A percentile compares a stretch with the other conserved stretches of the same genome.
Evolutionary conservation across 805 yeast genomes (phyloP).

Genomic region (Candida berthetii): DNA sequence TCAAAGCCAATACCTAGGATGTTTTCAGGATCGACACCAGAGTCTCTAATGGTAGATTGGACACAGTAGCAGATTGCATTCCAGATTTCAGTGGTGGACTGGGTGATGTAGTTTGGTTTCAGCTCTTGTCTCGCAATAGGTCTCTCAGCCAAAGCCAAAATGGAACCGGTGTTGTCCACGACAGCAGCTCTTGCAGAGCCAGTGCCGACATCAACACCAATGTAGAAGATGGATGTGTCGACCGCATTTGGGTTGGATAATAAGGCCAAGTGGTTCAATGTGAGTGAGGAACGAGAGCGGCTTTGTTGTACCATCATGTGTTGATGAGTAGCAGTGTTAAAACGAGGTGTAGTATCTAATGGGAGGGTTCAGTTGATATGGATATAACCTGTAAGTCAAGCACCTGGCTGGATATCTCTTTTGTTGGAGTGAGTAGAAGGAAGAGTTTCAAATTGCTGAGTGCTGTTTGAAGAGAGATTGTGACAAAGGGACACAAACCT

Average conservation of each 20-base stretch:
- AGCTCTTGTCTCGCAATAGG: constrained; percentile 74
- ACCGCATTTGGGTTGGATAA: constrained; percentile 19
- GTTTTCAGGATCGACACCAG: constrained; percentile 59
- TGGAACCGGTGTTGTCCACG: constrained; percentile 77
- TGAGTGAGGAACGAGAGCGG: constrained; percentile 21
- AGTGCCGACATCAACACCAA: constrained; percentile 95
- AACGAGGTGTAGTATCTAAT: no score
- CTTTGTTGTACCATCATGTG: constrained; percentile 9
- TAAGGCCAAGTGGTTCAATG: constrained; percentile 19
- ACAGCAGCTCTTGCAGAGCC: constrained; percentile 96
- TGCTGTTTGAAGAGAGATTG: no score
- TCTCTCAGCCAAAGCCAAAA: constrained; percentile 71
- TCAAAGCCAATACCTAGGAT: constrained; percentile 92
- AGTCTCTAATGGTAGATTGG: constrained; percentile 63
- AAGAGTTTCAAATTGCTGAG: no score
- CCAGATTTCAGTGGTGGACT: constrained; percentile 91
- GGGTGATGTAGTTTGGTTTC: constrained; percentile 72
- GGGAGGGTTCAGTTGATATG: no score
- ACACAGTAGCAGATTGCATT: constrained; percentile 79
- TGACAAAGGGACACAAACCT: no score
- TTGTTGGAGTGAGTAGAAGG: no score
- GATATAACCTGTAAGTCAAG: no score
- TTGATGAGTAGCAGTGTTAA: background rate
- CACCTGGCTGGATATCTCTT: no score
- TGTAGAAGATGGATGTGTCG: constrained; percentile 36